phyloP scores from a whole-genome alignment of 1,139 yeast species.

The Suhomyces kunorum region DNA sequence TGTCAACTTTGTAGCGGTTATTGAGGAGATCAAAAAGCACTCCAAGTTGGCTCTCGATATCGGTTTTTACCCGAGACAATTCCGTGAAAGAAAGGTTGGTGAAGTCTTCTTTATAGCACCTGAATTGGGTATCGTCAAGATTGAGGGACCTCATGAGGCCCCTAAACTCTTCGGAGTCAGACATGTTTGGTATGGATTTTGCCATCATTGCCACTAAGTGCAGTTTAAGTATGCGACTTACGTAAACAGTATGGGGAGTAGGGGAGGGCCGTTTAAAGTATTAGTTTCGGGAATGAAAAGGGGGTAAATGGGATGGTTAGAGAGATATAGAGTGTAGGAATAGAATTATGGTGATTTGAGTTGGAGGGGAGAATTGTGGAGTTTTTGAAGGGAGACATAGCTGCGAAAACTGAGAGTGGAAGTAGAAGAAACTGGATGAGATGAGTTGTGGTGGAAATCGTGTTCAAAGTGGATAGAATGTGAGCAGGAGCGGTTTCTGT shows the following conservation, averaged over 20 bases:
- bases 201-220: constrained; percentile 3
- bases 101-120: constrained; percentile 24
- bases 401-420: too few relatives aligned
- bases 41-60: constrained; percentile 37
- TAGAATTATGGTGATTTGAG: too few relatives aligned
- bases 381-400: too few relatives aligned
- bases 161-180: constrained; percentile 22
- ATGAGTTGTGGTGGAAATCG: too few relatives aligned
- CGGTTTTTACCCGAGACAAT: constrained; percentile 31
- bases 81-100: constrained; percentile 27
- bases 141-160: constrained; percentile 46
- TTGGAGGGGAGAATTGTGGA: too few relatives aligned
- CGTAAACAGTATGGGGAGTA: not conserved
- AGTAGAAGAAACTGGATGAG: too few relatives aligned
- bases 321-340: too few relatives aligned
- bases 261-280: too few relatives aligned
- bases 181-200: constrained; percentile 1
- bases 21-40: constrained; percentile 35
- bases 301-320: too few relatives aligned
- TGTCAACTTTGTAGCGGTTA: constrained; percentile 45
- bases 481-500: too few relatives aligned
- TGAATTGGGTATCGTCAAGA: constrained; percentile 30
- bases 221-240: not conserved
- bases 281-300: too few relatives aligned
- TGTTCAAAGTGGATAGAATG: too few relatives aligned